These are phyloP conservation scores for Calonectria pteridis DNA, from an alignment of 2,329 filamentous ascomycete species.

Conservation along the genomic window DNA sequence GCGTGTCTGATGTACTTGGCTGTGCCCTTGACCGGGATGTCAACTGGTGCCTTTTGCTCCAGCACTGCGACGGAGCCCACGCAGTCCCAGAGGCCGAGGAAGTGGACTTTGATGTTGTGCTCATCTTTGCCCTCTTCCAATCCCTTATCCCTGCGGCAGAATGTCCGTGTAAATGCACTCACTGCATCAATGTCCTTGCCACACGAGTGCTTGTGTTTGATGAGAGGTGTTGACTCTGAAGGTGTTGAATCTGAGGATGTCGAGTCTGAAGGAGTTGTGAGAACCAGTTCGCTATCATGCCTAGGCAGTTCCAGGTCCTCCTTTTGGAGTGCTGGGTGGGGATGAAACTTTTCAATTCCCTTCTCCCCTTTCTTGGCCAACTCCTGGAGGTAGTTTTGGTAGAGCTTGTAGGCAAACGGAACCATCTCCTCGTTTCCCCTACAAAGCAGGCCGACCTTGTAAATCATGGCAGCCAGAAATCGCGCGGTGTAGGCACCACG, in stretches of 20 bases:
- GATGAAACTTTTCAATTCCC: neutral
- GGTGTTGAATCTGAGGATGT: neutral
- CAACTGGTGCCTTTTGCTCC: neutral
- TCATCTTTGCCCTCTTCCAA: neutral
- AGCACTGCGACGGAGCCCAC: neutral
- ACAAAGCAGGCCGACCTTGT: slow-evolving; percentile 59
- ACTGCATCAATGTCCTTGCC: neutral
- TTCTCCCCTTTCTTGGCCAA: slow-evolving; percentile 45
- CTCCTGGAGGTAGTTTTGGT: slow-evolving; percentile 52
- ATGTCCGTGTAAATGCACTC: neutral
- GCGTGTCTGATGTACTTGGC: neutral
- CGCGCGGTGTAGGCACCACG: slow-evolving; percentile 64
- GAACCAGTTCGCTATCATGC: neutral
- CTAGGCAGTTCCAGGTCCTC: neutral
- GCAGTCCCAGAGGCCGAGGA: neutral
- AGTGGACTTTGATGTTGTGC: neutral
- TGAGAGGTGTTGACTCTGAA: neutral
- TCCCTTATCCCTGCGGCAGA: neutral
- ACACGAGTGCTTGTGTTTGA: neutral
- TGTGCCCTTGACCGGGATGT: neutral
- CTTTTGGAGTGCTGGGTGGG: neutral
- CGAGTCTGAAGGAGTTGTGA: too few species aligned
- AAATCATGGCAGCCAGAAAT: slow-evolving; percentile 62
- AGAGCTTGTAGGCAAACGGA: slow-evolving; percentile 58
- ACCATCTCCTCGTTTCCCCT: slow-evolving; percentile 65